Percentiles rank a stretch among this genome's conserved stretches.
phyloP scores from a whole-genome alignment of 495 filamentous ascomycete genomes.

The Articulospora tetracladia region DNA sequence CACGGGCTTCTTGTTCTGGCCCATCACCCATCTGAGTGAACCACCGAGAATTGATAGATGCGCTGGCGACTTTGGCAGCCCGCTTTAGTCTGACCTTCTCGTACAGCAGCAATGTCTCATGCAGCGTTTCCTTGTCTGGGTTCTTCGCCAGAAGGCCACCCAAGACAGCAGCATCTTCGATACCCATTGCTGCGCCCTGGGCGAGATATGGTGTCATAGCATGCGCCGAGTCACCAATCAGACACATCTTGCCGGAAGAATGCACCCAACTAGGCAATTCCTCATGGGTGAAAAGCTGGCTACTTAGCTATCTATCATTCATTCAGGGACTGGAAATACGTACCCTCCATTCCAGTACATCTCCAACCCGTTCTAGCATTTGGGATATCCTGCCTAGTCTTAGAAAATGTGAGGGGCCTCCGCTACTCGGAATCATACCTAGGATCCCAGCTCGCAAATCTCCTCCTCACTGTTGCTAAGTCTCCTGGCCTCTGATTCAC shows the following conservation, averaged over 20 bases:
- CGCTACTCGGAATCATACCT: conserved; percentile 27
- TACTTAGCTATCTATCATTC: conserved; percentile 55
- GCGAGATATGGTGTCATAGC: conserved; percentile 62
- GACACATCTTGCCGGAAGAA: conserved; percentile 47
- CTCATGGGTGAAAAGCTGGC: conserved; percentile 53
- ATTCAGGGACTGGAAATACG: conserved; percentile 35
- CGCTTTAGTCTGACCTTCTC: conserved; percentile 51
- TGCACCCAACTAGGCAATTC: conserved; percentile 54
- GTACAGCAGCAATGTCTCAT: conserved; percentile 46
- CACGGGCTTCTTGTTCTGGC: conserved; percentile 44
- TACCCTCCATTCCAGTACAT: conserved; percentile 24
- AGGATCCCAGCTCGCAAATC: conserved; percentile 58
- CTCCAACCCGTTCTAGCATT: conserved; percentile 18
- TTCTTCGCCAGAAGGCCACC: conserved; percentile 33
- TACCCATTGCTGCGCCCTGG: conserved; percentile 27
- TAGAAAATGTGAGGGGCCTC: background rate
- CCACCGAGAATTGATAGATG: conserved; percentile 46
- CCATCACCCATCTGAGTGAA: conserved; percentile 55
- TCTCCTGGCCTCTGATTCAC: conserved; percentile 35
- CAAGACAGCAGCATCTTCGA: conserved; percentile 43
- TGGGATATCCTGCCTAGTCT: conserved; percentile 8
- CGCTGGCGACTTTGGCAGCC: conserved; percentile 46
- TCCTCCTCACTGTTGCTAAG: conserved; percentile 59
- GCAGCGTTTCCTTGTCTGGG: conserved; percentile 35
- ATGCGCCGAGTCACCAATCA: conserved; percentile 67